Base-by-base conservation (phyloP, 164 flowering plant genomes). In the Echeveria elegans region DNA sequence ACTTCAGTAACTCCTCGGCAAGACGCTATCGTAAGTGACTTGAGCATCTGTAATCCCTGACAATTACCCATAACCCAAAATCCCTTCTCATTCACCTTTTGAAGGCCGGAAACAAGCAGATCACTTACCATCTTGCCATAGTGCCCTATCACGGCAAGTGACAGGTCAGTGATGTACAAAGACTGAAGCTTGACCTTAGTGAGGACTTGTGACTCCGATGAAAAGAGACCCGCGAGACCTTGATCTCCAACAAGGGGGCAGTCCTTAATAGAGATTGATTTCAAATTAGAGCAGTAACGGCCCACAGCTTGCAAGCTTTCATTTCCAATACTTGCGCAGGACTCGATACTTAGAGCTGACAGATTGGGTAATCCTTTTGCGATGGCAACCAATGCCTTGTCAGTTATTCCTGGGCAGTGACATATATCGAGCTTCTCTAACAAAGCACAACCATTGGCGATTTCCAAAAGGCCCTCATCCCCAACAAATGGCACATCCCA, bases 281-380 rank as follows among this genome's bases (percentile, higher is more conserved):
- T 66, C 37, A 81, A 68, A 18, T 73, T 72, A 6, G 64, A 66
- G 53, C 81, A 78, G 48, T 16, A 40, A 14, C 29, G 15, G 1
- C 72, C 74, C n/a, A 79, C 34, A 14, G 79, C 79, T 43, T 72
- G 71, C 9, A 81, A 69, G 24, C 75, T 43, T 26, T 58, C 72
- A 58, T 81, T 73, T 2, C 82, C 78, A 24, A 81, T 72, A 23
- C 52, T 58, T 34, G 69, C 59, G 58, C 82, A 82, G 18, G 81
- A 74, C 29, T 80, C 81, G 31, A 82, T 59, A 36, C 65, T 71
- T 36, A 82, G n/a, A 3, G 68, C 68, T 15, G 68, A 67, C 68
- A 82, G 68, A 60, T 59, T 71, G 1, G 83, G 87, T 76, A 93
- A 92, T 58, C 70, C 83, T 68, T 76, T 77, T n/a, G 96, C 93